These are phyloP conservation scores for Eucalyptus marginata DNA, from an alignment of 345 rosid genomes.

Conservation along the genomic window DNA sequence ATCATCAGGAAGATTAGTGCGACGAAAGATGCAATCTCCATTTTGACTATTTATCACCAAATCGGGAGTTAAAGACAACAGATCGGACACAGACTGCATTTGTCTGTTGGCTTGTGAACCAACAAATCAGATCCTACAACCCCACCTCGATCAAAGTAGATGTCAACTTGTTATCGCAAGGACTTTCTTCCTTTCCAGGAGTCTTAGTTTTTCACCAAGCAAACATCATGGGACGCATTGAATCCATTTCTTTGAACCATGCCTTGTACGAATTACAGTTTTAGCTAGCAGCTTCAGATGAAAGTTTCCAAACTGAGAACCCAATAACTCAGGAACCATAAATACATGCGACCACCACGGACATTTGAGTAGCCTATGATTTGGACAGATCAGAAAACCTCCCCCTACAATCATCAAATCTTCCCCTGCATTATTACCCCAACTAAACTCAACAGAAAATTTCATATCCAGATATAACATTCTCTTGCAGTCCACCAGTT, in stretches of 20 bases:
- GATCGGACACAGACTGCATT: background rate
- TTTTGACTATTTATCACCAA: background rate
- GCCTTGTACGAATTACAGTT: background rate
- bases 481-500: rapidly evolving
- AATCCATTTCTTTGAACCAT: background rate
- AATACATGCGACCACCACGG: background rate
- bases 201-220: background rate
- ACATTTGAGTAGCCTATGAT: background rate
- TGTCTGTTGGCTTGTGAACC: background rate
- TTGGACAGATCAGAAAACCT: background rate
- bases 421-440: background rate
- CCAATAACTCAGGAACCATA: background rate
- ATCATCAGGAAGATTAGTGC: background rate
- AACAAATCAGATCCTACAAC: background rate
- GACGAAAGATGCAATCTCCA: background rate
- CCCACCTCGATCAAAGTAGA: background rate
- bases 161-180: background rate
- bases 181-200: background rate
- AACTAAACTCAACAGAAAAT: background rate
- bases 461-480: background rate
- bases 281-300: background rate
- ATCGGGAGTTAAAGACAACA: background rate
- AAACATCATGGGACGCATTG: background rate
- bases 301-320: background rate
- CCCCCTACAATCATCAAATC: background rate